These are phyloP conservation scores for Clarireedia monteithiana DNA, from an alignment of 2,329 filamentous ascomycete species.

Conservation along the genomic window DNA sequence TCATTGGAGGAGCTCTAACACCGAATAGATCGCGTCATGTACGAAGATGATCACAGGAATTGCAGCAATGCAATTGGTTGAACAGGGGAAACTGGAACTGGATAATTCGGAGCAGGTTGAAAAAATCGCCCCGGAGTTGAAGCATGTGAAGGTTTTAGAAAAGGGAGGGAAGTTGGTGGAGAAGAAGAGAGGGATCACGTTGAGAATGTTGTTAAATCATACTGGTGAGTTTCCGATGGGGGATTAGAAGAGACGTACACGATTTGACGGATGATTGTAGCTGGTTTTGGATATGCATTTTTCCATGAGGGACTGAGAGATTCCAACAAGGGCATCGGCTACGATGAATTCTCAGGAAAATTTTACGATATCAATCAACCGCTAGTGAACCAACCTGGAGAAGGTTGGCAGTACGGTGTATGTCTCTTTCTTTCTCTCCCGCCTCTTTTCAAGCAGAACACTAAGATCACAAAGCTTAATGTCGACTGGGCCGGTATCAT, in stretches of 20 bases:
- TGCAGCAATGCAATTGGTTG: slow-evolving; percentile 48
- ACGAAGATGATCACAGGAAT: slow-evolving; percentile 46
- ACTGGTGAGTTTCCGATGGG: too few relatives aligned
- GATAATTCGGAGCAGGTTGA: slow-evolving; percentile 49
- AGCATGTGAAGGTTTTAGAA: slow-evolving; percentile 37
- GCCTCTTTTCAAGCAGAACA: neutral
- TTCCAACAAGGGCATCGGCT: slow-evolving; percentile 37
- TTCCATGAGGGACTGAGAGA: slow-evolving; percentile 42
- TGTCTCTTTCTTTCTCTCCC: neutral
- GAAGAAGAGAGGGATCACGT: slow-evolving; percentile 32
- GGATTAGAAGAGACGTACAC: slow-evolving; percentile 28
- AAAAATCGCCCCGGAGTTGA: slow-evolving; percentile 41
- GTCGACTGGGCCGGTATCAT: slow-evolving; percentile 47
- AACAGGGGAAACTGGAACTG: slow-evolving; percentile 38
- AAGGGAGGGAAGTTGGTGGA: slow-evolving; percentile 29
- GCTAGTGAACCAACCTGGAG: slow-evolving; percentile 56
- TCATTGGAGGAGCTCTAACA: too few relatives aligned
- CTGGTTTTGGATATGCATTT: slow-evolving; percentile 50
- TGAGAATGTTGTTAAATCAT: too few relatives aligned
- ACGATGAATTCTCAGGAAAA: slow-evolving; percentile 17
- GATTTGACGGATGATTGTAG: slow-evolving; percentile 45
- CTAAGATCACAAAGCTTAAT: slow-evolving; percentile 30
- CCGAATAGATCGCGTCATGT: slow-evolving; percentile 44
- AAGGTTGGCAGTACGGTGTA: slow-evolving; percentile 36
- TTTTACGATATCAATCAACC: slow-evolving; percentile 14